These are phyloP conservation scores for Eremochloa ophiuroides DNA, from an alignment of 176 grass and related monocot genomes.

Conservation along the genomic window DNA sequence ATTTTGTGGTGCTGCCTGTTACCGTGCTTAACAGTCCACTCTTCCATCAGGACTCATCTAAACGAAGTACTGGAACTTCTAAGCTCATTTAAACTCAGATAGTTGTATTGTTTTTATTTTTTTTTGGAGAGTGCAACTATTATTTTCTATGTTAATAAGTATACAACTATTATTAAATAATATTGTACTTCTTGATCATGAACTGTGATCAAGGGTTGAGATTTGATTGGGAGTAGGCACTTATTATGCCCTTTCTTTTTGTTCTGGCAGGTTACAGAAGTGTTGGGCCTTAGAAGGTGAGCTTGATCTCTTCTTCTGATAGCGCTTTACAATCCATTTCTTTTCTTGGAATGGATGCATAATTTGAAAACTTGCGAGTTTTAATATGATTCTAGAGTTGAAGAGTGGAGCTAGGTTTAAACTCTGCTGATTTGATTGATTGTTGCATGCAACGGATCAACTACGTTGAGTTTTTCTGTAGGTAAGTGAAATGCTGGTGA, in stretches of 20 bases:
- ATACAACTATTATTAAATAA: background rate
- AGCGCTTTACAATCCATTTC: conserved; percentile 11
- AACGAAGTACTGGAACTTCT: conserved; percentile 5
- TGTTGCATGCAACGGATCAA: conserved; percentile 13
- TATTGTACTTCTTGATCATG: background rate
- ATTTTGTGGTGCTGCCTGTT: background rate
- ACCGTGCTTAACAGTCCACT: conserved; percentile 13
- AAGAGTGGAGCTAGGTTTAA: conserved; percentile 17
- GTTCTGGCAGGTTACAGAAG: conserved; percentile 8
- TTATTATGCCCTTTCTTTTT: conserved; percentile 24
- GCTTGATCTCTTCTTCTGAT: conserved; percentile 20
- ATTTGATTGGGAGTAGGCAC: conserved; percentile 14
- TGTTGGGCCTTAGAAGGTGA: conserved; percentile 32
- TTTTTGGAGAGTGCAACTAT: background rate
- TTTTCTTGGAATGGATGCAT: conserved; percentile 34
- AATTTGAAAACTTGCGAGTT: conserved; percentile 50
- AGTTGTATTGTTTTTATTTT: background rate
- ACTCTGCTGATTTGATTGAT: conserved; percentile 13
- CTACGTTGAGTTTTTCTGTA: conserved; percentile 10
- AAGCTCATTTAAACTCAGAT: conserved; percentile 23
- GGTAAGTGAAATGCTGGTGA: conserved; percentile 5
- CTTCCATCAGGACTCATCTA: background rate
- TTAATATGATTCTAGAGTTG: conserved; percentile 50
- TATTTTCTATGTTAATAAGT: conserved; percentile 2
- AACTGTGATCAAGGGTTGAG: background rate